Evolutionary conservation across 352 stramenopile species (phyloP), one percentile per base, ranked within the genome.

Genomic region (Globisporangium cystogenes): DNA sequence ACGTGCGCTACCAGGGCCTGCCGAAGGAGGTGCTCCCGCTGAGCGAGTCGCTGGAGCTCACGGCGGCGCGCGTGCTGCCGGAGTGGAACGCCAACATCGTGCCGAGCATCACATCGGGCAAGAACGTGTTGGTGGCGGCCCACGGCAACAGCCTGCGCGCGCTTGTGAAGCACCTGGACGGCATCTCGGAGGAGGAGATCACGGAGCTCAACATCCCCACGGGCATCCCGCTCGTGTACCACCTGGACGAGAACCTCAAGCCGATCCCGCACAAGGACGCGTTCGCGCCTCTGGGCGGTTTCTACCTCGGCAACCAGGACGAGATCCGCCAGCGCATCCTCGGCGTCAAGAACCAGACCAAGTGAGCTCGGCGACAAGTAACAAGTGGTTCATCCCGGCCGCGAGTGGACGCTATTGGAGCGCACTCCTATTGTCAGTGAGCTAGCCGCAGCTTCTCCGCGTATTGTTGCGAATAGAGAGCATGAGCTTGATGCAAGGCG

Each of bases 81-180:
- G 97, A 97, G 72, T 99, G 87, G 87, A 83, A 99, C 57, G 57
- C 92, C 36, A 86, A 85, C 27, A 98, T 99, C 72, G 87, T 95
- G 58, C 96, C 96, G 40, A 64, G 88, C 37, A 86, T 99, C 27
- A 97, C 96, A 68, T 67, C 71, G 21, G 96, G 95, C 48, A 98
- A 99, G 76, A 97, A 88, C 57, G 83, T 99, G 11, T 65, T 99
- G 20, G 96, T 99, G 65, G 93, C 93, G 7, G 97, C 96, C 8
- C 97, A 99, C 67, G 97, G 96, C 63, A 99, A 99, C 78, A 96
- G 88, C 47, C 85, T 99, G 26, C 92, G 97, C 55, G 97, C 97
- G 14, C 79, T 99, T 36, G 96, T 99, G 7, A 99, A 99, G 80
- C 93, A 99, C 72, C 79, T 99, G 56, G 97, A 99, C 70, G 83